Conservation (phyloP, 2,329 filamentous ascomycete species). For the Pseudopyrenochaeta lycopersici region DNA sequence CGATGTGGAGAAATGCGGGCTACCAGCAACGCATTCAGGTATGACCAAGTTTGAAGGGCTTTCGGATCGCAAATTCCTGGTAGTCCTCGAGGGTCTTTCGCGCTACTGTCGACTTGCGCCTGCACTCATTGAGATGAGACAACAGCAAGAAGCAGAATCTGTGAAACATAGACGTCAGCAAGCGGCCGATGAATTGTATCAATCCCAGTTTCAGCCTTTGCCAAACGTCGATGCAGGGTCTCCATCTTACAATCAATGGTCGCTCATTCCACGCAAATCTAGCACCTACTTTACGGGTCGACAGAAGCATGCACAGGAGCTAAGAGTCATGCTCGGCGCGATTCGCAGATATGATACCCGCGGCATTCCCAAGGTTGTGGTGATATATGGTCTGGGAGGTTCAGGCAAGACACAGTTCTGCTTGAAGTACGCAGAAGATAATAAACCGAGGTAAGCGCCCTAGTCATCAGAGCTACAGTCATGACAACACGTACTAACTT, state of each 20-base stretch:
- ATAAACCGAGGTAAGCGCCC: constrained; percentile 42
- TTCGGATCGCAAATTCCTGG: constrained; percentile 20
- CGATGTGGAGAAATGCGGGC: constrained; percentile 31
- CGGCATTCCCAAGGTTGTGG: constrained; percentile 13
- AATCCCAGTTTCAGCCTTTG: constrained; percentile 8
- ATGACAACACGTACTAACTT: constrained; percentile 2
- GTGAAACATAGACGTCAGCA: constrained; percentile 18
- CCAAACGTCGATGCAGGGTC: constrained; percentile 1
- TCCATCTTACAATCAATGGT: constrained; percentile 23
- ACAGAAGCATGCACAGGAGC: constrained; percentile 16
- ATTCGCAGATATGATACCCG: constrained; percentile 4
- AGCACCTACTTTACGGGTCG: constrained; percentile 35
- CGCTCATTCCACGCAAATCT: constrained; percentile 25
- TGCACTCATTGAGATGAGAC: constrained; percentile 18
- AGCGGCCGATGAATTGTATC: constrained; percentile 23
- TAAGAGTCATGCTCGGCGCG: constrained; percentile 19
- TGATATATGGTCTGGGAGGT: constrained; percentile 49
- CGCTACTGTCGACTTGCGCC: constrained; percentile 24
- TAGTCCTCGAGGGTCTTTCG: constrained; percentile 26
- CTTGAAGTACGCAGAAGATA: constrained; percentile 48
- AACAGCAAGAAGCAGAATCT: constrained; percentile 19
- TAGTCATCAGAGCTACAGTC: constrained; percentile 1
- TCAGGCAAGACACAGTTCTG: constrained; percentile 54
- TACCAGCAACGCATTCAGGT: constrained; percentile 34
- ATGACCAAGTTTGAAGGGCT: constrained; percentile 34